Conservation (phyloP, 2,329 filamentous ascomycete genomes). For the Triangularia verruculosa region DNA sequence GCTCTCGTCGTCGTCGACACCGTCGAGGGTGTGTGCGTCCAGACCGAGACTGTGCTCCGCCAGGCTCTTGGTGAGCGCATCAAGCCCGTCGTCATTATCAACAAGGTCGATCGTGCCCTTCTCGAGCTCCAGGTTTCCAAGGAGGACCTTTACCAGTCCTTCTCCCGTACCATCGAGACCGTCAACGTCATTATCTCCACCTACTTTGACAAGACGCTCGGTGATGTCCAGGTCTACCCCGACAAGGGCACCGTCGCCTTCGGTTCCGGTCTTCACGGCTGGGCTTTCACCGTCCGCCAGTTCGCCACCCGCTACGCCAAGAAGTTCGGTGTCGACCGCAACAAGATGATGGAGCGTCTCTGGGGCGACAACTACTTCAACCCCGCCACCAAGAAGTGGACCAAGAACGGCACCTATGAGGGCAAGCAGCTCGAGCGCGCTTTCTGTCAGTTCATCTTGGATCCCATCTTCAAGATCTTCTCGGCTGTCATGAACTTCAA, state of each 20-base stretch:
- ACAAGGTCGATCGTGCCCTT: conserved; percentile 99
- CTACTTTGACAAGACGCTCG: conserved; percentile 94
- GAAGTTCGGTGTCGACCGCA: conserved; percentile 99
- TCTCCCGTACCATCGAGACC: conserved; percentile 98
- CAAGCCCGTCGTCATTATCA: conserved; percentile 99
- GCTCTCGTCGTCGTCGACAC: conserved; percentile 99
- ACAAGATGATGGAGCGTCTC: conserved; percentile 99
- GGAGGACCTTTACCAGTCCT: conserved; percentile 99
- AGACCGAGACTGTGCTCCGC: conserved; percentile 98
- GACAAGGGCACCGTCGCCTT: conserved; percentile 97
- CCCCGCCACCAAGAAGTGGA: conserved; percentile 99
- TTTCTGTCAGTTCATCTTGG: conserved; percentile 99
- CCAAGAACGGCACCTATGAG: conserved; percentile 77
- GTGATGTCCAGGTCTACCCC: conserved; percentile 98
- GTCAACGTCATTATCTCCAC: conserved; percentile 99
- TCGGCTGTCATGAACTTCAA: conserved; percentile 96
- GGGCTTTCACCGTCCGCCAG: conserved; percentile 98
- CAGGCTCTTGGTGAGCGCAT: conserved; percentile 99
- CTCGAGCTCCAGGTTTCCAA: conserved; percentile 98
- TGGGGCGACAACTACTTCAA: conserved; percentile 99
- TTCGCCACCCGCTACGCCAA: conserved; percentile 95
- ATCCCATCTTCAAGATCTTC: conserved; percentile 99
- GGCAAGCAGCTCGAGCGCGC: conserved; percentile 93
- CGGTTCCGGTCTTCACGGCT: conserved; percentile 99
- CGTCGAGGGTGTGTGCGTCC: conserved; percentile 99